Conservation (phyloP, 331 rosid species). For the Stylosanthes scabra region DNA sequence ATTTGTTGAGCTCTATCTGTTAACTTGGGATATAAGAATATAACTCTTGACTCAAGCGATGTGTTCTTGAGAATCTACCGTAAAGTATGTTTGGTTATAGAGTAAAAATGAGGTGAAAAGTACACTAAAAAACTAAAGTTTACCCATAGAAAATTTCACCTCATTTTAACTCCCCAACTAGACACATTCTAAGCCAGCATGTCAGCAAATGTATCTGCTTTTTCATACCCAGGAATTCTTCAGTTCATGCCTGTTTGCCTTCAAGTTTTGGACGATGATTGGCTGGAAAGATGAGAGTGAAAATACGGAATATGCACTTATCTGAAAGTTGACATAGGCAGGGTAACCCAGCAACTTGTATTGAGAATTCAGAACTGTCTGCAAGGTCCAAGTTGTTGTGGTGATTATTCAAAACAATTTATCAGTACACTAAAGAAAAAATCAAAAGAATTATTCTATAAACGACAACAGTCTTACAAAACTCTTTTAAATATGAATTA, state of each 20-base stretch:
- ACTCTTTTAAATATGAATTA: not conserved
- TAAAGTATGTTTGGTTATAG: not conserved
- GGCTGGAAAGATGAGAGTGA: constrained; percentile 9
- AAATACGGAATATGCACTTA: constrained; percentile 25
- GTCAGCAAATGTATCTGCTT: not conserved
- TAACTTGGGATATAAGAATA: not conserved
- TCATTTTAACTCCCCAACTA: not conserved
- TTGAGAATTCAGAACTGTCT: constrained; percentile 5
- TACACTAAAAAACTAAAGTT: too few species aligned
- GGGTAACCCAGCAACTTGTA: not conserved
- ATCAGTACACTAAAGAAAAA: constrained; percentile 1
- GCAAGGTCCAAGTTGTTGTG: constrained; percentile 14
- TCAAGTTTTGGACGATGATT: constrained; percentile 19
- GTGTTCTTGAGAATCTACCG: constrained; percentile 32
- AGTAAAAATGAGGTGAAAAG: too few species aligned
- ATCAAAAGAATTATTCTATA: not conserved
- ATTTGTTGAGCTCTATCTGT: constrained; percentile 9
- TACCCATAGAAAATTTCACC: too few species aligned
- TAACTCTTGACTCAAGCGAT: too few species aligned
- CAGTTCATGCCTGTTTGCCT: constrained; percentile 35
- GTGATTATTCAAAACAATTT: constrained; percentile 23
- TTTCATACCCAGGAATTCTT: constrained; percentile 28
- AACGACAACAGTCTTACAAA: constrained; percentile 9
- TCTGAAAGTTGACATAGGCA: constrained; percentile 4
- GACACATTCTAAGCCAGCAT: not conserved